Percentiles rank a stretch among this genome's conserved stretches.
Evolutionary conservation across 768 basidiomycete genomes (phyloP).

Genomic region (Gloeophyllum trabeum): DNA sequence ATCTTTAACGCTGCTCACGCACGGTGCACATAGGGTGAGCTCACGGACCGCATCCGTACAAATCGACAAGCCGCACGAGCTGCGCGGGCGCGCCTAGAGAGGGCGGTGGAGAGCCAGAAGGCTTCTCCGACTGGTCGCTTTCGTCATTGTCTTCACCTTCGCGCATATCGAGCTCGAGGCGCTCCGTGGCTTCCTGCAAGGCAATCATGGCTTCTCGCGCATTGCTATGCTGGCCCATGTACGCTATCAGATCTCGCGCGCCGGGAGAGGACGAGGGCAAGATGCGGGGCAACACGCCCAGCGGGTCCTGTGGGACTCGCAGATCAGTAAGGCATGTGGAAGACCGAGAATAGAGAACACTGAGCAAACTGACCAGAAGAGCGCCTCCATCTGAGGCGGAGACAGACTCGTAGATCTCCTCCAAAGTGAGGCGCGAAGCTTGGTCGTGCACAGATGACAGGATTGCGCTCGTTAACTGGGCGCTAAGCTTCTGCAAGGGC

Average conservation of each 20-base stretch:
- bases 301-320: neutral
- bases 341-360: too few relatives aligned
- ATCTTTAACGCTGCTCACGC: too few relatives aligned
- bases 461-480: too few relatives aligned
- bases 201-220: slow-evolving; percentile 32
- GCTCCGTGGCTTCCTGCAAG: slow-evolving; percentile 26
- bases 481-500: too few relatives aligned
- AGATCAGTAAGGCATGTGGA: too few relatives aligned
- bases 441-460: too few relatives aligned
- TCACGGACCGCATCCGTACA: slow-evolving; percentile 12
- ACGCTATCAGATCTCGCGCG: slow-evolving; percentile 20
- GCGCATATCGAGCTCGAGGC: slow-evolving; percentile 13
- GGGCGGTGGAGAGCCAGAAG: too few relatives aligned
- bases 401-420: too few relatives aligned
- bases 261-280: slow-evolving; percentile 2
- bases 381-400: too few relatives aligned
- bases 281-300: neutral
- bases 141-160: slow-evolving; percentile 10
- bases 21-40: neutral
- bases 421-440: too few relatives aligned
- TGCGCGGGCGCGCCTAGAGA: slow-evolving; percentile 10
- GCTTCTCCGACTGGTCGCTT: neutral
- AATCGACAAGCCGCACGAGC: slow-evolving; percentile 11
- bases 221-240: slow-evolving; percentile 19
- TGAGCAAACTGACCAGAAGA: too few relatives aligned